Conservation (phyloP, 768 basidiomycete genomes). For the Leccinellum albellum region DNA sequence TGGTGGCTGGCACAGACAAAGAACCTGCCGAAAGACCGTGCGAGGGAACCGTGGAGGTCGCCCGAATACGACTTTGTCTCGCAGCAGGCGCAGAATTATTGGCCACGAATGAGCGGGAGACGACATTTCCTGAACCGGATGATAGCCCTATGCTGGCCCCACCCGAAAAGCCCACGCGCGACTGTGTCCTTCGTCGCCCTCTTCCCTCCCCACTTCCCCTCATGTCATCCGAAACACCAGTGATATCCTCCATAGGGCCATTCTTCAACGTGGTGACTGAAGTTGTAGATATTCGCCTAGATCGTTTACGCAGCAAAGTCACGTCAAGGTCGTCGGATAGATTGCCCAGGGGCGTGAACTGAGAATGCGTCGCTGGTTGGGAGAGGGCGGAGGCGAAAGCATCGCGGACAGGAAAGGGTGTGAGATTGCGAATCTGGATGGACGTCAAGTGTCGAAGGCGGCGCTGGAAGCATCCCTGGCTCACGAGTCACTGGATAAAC, state of each 20-base stretch:
- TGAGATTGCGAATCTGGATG: constrained; percentile 75
- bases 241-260: constrained; percentile 44
- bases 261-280: constrained; percentile 51
- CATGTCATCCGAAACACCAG: constrained; percentile 23
- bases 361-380: constrained; percentile 60
- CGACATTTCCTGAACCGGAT: constrained; percentile 7
- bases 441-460: constrained; percentile 71
- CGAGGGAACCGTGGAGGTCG: constrained; percentile 53
- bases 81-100: constrained; percentile 29
- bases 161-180: constrained; percentile 40
- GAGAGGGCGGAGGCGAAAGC: constrained; percentile 65
- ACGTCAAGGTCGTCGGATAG: constrained; percentile 71
- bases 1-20: constrained; percentile 1
- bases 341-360: constrained; percentile 54
- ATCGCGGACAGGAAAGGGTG: constrained; percentile 81
- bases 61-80: constrained; percentile 42
- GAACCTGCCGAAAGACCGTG: constrained; percentile 8
- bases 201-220: constrained; percentile 28
- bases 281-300: constrained; percentile 56
- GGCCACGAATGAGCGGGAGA: constrained; percentile 17
- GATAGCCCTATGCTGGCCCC: constrained; percentile 13
- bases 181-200: constrained; percentile 43
- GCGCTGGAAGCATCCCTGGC: constrained; percentile 41
- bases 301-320: constrained; percentile 52
- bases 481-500: neutral